Evolutionary conservation across 2,329 filamentous ascomycete genomes (phyloP).

Genomic region (Trichoderma sp.): DNA sequence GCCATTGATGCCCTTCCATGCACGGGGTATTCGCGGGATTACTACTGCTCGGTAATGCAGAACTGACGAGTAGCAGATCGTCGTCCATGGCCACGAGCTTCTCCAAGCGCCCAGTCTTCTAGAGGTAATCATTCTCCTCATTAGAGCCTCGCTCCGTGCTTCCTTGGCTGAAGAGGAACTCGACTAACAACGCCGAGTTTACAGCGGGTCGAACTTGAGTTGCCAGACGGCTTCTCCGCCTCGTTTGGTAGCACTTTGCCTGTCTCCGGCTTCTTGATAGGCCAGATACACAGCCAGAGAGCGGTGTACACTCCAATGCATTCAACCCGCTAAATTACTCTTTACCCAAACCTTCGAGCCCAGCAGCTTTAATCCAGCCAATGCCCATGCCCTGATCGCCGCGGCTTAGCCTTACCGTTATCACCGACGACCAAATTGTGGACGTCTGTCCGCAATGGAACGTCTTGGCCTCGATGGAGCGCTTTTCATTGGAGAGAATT

Average conservation of each 20-base stretch:
- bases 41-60: not conserved
- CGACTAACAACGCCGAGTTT: not conserved
- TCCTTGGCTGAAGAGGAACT: not conserved
- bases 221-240: not conserved
- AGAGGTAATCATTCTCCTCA: not conserved
- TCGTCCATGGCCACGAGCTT: not conserved
- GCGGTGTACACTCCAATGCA: not conserved
- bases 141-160: not conserved
- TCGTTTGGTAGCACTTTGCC: not conserved
- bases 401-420: constrained; percentile 2
- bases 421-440: not conserved
- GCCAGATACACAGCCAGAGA: not conserved
- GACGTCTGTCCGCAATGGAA: constrained; percentile 9
- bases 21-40: constrained; percentile 2
- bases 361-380: not conserved
- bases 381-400: constrained; percentile 3
- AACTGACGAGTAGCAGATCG: constrained; percentile 3
- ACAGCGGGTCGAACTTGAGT: constrained; percentile 1
- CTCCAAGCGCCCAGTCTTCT: not conserved
- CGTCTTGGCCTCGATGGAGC: not conserved
- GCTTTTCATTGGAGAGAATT: not conserved
- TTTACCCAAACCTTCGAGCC: not conserved
- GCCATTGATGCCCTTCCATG: not conserved
- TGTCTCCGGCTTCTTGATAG: not conserved
- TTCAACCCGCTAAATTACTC: not conserved